Evolutionary conservation across 495 filamentous ascomycete genomes (phyloP), one percentile per base, ranked within the genome.

Genomic region (Emericellopsis terricola): DNA sequence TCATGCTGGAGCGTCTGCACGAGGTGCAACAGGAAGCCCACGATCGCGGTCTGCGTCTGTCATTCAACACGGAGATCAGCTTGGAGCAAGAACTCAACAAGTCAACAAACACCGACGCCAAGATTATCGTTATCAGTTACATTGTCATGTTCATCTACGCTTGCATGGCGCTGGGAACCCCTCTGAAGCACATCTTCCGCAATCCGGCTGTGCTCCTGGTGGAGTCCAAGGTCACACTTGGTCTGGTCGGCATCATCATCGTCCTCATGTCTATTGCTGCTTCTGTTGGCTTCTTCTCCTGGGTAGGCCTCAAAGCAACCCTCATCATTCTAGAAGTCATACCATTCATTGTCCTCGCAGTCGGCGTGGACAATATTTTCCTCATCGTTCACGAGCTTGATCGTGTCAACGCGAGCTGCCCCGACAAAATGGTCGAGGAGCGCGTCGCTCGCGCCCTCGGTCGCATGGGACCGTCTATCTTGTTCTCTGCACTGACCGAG

Each of bases 361-460:
- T 97, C 13, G 89, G 89, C 16, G 91, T 97, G 8, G 89, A 97
- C 64, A 97, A 97, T 50, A 96, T 97, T 48, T 97, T 97, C 57
- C 56, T 97, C 33, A 94, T 97, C 33, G 91, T 96, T 5, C 86
- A 97, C 55, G 89, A 97, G 47, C 94, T 97, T 42, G 91, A 97
- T 53, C 69, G 91, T 18, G 75, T 92, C 37, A 94, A 96, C 46
- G 56, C 86, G 48, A 91, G 73, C 49, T 72, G 93, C 47, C 80
- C 82, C 0, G 84, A 92, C 42, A 76, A 84, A 24, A 60, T 72
- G 43, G 73, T 97, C n/a, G 77, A 92, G 38, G 71, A 78, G 43
- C 67, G 89, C 13, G 70, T 94, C 40, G 75, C 81, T 13, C 77
- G 75, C 40, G 83, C 91, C 0, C 63, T 93, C 20, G 86, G 89